phyloP scores from a whole-genome alignment of 2,329 filamentous ascomycete species.

The Paraphoma chrysanthemicola region DNA sequence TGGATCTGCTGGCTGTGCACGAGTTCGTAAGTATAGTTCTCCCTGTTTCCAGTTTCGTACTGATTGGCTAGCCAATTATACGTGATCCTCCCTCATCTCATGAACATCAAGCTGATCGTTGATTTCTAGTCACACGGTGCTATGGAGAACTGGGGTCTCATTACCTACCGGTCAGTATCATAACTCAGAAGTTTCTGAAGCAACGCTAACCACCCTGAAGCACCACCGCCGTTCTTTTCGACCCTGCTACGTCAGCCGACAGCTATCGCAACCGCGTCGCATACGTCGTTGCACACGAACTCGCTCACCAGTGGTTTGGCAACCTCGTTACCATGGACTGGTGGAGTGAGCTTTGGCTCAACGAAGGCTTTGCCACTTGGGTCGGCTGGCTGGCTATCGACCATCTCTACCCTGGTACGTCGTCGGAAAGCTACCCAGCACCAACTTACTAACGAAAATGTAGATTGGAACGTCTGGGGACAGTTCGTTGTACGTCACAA shows the following conservation, averaged over 20 bases:
- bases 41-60: slow-evolving; percentile 15
- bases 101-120: slow-evolving; percentile 48
- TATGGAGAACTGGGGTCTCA: slow-evolving; percentile 99
- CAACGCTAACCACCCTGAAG: slow-evolving; percentile 25
- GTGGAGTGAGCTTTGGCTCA: slow-evolving; percentile 90
- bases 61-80: slow-evolving; percentile 51
- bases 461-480: slow-evolving; percentile 94
- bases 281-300: slow-evolving; percentile 97
- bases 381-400: slow-evolving; percentile 94
- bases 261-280: slow-evolving; percentile 92
- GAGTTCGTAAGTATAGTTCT: slow-evolving; percentile 74
- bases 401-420: slow-evolving; percentile 78
- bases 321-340: slow-evolving; percentile 97
- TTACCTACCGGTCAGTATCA: slow-evolving; percentile 75
- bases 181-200: neutral
- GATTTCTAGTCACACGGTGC: slow-evolving; percentile 70
- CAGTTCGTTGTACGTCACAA: slow-evolving; percentile 80
- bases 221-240: slow-evolving; percentile 94
- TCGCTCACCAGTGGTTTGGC: slow-evolving; percentile 96
- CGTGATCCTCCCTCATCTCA: slow-evolving; percentile 30
- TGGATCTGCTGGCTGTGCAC: slow-evolving; percentile 94
- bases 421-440: neutral
- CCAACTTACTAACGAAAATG: slow-evolving; percentile 31
- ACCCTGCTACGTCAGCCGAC: slow-evolving; percentile 88
- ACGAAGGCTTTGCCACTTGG: slow-evolving; percentile 98